Conservation (phyloP, 2,329 filamentous ascomycete species). For the Colletotrichum theobromicola region DNA sequence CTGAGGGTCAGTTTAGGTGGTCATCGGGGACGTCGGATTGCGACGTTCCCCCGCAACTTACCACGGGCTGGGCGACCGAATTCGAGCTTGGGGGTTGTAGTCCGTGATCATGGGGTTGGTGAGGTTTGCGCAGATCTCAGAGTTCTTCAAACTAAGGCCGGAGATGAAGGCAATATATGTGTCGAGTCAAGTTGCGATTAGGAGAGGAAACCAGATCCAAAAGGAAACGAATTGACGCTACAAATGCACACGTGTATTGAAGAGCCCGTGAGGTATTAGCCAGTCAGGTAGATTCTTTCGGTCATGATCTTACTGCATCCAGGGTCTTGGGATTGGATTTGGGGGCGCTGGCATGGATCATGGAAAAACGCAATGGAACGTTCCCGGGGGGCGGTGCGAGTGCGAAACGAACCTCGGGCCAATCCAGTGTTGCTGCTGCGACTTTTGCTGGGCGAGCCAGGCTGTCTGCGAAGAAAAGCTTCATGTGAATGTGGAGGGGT, state of each 20-base stretch:
- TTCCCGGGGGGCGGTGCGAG: not conserved
- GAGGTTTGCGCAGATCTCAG: not conserved
- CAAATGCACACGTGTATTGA: not conserved
- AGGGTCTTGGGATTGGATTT: not conserved
- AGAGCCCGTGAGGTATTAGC: not conserved
- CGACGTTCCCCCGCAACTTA: constrained; percentile 1
- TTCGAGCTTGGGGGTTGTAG: not conserved
- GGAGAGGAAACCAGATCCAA: not conserved
- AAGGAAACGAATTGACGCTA: not conserved
- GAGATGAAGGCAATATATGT: not conserved
- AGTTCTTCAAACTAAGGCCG: not conserved
- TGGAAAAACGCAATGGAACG: not conserved
- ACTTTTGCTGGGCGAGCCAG: not conserved
- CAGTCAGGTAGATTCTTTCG: not conserved
- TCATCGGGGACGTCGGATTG: not conserved
- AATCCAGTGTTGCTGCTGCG: not conserved
- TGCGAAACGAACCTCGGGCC: not conserved
- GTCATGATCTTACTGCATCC: not conserved
- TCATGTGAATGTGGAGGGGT: constrained; percentile 7
- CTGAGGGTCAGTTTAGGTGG: not conserved
- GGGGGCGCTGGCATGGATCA: not conserved
- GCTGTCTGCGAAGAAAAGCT: not conserved
- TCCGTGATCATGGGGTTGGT: not conserved
- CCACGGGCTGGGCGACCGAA: not conserved
- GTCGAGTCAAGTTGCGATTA: not conserved